Conservation (phyloP, 768 basidiomycete genomes). For the Boletus barrowsii region DNA sequence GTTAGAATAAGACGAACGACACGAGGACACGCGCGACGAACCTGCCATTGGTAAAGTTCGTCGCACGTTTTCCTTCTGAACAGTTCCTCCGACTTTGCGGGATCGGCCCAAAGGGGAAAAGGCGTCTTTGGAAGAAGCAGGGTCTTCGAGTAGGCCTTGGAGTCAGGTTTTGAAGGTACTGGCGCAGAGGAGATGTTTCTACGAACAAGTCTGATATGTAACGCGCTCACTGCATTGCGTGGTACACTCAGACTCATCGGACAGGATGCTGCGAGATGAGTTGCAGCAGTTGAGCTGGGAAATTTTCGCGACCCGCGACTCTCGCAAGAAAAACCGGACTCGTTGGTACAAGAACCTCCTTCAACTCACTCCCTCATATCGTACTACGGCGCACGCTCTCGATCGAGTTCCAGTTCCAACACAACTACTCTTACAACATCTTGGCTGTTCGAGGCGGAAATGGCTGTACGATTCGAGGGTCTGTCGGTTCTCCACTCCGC, state of each 20-base stretch:
- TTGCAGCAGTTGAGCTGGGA: too few relatives aligned
- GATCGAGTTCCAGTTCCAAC: too few relatives aligned
- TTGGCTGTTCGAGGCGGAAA: too few relatives aligned
- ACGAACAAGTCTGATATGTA: conserved; percentile 6
- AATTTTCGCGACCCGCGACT: too few relatives aligned
- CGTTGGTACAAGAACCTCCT: too few relatives aligned
- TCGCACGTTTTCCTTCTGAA: conserved; percentile 66
- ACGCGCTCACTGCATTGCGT: conserved; percentile 14
- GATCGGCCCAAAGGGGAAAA: conserved; percentile 72
- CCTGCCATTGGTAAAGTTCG: conserved; percentile 78
- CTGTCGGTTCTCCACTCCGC: too few relatives aligned
- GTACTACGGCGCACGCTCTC: too few relatives aligned
- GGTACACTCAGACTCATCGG: conserved; percentile 19
- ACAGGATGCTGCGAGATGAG: not conserved
- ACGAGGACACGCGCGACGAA: conserved; percentile 31
- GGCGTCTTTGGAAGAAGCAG: conserved; percentile 78
- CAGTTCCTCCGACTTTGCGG: conserved; percentile 55
- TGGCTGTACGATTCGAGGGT: too few relatives aligned
- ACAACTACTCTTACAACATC: too few relatives aligned
- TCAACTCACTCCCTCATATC: too few relatives aligned
- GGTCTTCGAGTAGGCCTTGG: conserved; percentile 53
- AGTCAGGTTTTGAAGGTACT: conserved; percentile 8
- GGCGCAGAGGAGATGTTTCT: conserved; percentile 15
- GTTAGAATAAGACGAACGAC: not conserved
- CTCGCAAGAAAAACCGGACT: too few relatives aligned